These are phyloP conservation scores for Scytalidium sp. DNA, from an alignment of 2,329 filamentous ascomycete species.

Conservation along the genomic window DNA sequence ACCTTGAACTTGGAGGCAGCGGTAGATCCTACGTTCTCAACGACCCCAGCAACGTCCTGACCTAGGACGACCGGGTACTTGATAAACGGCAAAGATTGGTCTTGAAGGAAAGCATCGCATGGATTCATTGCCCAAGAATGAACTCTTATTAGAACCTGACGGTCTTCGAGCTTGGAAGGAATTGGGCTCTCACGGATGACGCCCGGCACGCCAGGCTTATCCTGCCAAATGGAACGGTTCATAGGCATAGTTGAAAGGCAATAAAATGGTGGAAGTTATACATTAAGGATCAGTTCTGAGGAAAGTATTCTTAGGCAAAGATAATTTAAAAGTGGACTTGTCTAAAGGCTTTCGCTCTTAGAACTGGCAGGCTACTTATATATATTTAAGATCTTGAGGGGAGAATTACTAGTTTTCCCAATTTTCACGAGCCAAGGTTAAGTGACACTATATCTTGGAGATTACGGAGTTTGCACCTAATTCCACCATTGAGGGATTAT, in stretches of 20 bases:
- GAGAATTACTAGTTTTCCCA: too few relatives aligned
- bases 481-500: too few relatives aligned
- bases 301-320: too few relatives aligned
- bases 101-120: background rate
- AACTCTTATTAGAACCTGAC: background rate
- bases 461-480: too few relatives aligned
- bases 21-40: background rate
- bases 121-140: background rate
- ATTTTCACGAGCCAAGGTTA: too few relatives aligned
- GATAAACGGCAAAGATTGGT: background rate
- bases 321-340: too few relatives aligned
- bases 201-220: background rate
- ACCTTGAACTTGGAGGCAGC: background rate
- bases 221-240: background rate
- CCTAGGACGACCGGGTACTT: background rate
- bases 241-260: background rate
- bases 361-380: too few relatives aligned
- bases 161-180: background rate
- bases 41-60: background rate
- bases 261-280: too few relatives aligned
- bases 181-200: background rate
- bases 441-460: too few relatives aligned
- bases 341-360: too few relatives aligned
- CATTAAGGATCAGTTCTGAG: too few relatives aligned
- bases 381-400: too few relatives aligned